These are phyloP conservation scores for Beta vulgaris DNA, from an alignment of 148 eudicot species.

Conservation along the genomic window DNA sequence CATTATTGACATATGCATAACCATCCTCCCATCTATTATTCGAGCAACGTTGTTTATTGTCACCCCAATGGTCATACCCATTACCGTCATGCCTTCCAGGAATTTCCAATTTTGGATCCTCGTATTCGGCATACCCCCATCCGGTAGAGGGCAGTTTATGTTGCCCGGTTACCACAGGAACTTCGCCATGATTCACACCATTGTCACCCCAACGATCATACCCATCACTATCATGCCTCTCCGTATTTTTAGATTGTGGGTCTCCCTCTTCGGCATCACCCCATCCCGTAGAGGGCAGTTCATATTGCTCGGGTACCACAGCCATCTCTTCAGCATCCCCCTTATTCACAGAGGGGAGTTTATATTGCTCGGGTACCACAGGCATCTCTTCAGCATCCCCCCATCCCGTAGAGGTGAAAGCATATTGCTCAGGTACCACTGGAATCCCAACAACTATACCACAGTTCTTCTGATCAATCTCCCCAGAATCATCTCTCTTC, in stretches of 20 bases:
- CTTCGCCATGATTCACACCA: slow-evolving; percentile 26
- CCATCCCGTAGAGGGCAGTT: slow-evolving; percentile 44
- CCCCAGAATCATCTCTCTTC: slow-evolving; percentile 27
- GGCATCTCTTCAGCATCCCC: slow-evolving; percentile 49
- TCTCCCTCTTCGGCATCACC: slow-evolving; percentile 43
- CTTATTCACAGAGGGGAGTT: slow-evolving; percentile 41
- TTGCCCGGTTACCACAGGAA: too few relatives aligned
- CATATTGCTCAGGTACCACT: slow-evolving; percentile 28
- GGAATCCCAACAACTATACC: slow-evolving; percentile 49
- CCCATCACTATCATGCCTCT: not conserved
- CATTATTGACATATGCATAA: not conserved
- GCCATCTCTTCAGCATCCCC: slow-evolving; percentile 51
- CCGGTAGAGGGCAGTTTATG: too few relatives aligned
- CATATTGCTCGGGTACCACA: slow-evolving; percentile 28
- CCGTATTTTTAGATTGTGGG: not conserved
- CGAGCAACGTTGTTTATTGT: slow-evolving; percentile 13
- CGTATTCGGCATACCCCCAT: too few relatives aligned
- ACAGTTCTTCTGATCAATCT: slow-evolving; percentile 22
- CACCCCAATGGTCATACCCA: slow-evolving; percentile 18
- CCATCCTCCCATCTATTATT: slow-evolving; percentile 19
- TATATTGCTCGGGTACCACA: slow-evolving; percentile 28
- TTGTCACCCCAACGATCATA: slow-evolving; percentile 4
- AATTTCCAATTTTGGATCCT: not conserved
- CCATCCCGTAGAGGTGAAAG: slow-evolving; percentile 44
- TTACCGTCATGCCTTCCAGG: slow-evolving; percentile 1